A percentile compares a stretch with the other conserved stretches of the same genome.
Evolutionary conservation across 208 protist genomes (phyloP).

Genomic region (Tritrichomonas foetus): DNA sequence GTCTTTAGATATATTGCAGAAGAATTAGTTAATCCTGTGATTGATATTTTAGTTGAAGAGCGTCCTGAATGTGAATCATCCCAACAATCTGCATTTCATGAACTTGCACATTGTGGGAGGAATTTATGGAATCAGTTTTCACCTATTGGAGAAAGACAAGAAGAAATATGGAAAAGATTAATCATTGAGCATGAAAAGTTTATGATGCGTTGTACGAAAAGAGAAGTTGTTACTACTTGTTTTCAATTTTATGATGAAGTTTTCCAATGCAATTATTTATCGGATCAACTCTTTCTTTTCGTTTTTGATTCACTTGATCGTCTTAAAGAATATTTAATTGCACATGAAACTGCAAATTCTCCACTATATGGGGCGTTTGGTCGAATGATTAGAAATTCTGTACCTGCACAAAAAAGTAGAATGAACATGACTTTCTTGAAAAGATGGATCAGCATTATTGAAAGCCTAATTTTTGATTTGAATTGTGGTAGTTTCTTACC

Average conservation of each 20-base stretch:
- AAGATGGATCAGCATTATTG: not conserved
- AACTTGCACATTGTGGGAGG: not conserved
- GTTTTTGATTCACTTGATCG: not conserved
- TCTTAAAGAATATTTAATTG: not conserved
- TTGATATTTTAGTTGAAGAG: not conserved
- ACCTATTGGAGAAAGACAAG: too few species aligned
- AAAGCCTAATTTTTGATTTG: not conserved
- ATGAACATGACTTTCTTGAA: not conserved
- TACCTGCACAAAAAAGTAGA: not conserved
- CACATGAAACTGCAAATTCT: not conserved
- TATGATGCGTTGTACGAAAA: not conserved
- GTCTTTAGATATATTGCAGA: not conserved
- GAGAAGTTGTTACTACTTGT: not conserved
- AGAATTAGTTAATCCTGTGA: not conserved
- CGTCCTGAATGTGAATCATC: not conserved
- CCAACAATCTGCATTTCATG: not conserved
- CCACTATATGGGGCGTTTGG: not conserved
- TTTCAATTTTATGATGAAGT: slow-evolving; percentile 37
- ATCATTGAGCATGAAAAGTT: not conserved
- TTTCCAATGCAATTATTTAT: not conserved
- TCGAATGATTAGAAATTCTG: not conserved
- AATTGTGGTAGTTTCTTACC: not conserved
- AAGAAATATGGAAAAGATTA: not conserved
- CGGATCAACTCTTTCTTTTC: not conserved
- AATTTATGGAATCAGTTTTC: not conserved